phyloP scores from a whole-genome alignment of 2,329 filamentous ascomycete species.

The Magnaporthales sp. region DNA sequence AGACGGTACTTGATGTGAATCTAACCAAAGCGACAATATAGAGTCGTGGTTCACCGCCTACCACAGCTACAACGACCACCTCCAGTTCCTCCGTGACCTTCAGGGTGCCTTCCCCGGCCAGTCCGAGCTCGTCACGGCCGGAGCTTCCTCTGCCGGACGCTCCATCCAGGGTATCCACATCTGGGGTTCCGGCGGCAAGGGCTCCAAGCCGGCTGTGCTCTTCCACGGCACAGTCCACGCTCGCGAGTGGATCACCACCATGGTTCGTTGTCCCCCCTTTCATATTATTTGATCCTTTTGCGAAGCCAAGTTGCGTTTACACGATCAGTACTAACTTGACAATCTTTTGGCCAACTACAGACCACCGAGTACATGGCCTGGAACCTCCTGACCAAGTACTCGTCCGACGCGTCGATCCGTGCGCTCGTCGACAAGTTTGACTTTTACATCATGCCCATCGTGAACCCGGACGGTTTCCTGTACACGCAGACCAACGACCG shows the following conservation, averaged over 20 bases:
- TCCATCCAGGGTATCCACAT: conserved; percentile 54
- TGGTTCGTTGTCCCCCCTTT: conserved; percentile 42
- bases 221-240: conserved; percentile 52
- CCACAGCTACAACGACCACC: conserved; percentile 43
- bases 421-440: conserved; percentile 52
- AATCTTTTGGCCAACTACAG: conserved; percentile 5
- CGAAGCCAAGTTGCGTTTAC: no score
- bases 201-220: conserved; percentile 39
- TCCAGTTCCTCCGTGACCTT: conserved; percentile 37
- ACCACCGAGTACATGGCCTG: conserved; percentile 43
- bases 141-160: conserved; percentile 34
- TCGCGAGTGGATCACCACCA: conserved; percentile 50
- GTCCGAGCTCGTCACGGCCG: conserved; percentile 37
- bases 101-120: conserved; percentile 33
- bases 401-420: conserved; percentile 25
- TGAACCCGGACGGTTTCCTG: conserved; percentile 47
- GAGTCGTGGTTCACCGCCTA: conserved; percentile 44
- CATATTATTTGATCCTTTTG: conserved; percentile 21
- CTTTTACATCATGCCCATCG: conserved; percentile 55
- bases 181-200: conserved; percentile 35
- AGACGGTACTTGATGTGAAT: rapidly evolving
- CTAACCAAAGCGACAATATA: conserved; percentile 6
- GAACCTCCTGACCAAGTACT: conserved; percentile 37
- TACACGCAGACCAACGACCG: conserved; percentile 44
- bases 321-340: neutral